Base-by-base conservation (phyloP, 2,329 filamentous ascomycete genomes). In the Fusarium tupiense region DNA sequence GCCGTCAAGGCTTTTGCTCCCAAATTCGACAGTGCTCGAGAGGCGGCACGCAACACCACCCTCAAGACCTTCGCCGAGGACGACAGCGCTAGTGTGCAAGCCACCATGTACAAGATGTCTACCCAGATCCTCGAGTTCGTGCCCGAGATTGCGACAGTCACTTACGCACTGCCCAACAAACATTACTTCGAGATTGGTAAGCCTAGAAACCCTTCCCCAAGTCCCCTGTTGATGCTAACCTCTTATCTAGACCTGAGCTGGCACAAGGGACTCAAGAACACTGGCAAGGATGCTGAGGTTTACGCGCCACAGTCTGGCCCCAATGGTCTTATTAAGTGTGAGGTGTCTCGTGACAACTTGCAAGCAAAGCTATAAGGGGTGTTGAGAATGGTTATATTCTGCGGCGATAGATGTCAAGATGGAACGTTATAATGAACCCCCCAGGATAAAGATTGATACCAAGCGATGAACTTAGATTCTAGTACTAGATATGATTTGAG, bases 101-200 rank as follows among this genome's bases (percentile, higher is more conserved):
- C 92, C 78, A 98, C 96, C 70, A 98, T 99, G 96, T 99, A 98
- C 87, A 97, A 98, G 87, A 99, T 99, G 96, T 91, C 90, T 78
- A 93, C 96, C 83, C 87, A 92, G 82, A 98, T 99, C 76, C 87
- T 99, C 61, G 92, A 89, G 14, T 90, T 88, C 29, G 93, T 91
- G 31, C 92, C 94, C 20, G 87, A 91, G 73, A 89, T 95, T 29
- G 89, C 92, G 50, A 87, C 88, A 29, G 94, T 96, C 47, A 90
- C 92, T 78, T 98, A 98, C 82, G 88, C 92, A 14, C 88, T 99
- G 79, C 96, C 96, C 17, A 99, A 99, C 88, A 98, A 98, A 87
- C 96, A 99, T 85, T 98, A 98, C 86, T 98, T 98, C 81, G 96
- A 98, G 84, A 92, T 98, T 83, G 93, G 91, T 94, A 86, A 85